These are phyloP conservation scores for Vigna angularis DNA, from an alignment of 306 rosid genomes.

Conservation along the genomic window DNA sequence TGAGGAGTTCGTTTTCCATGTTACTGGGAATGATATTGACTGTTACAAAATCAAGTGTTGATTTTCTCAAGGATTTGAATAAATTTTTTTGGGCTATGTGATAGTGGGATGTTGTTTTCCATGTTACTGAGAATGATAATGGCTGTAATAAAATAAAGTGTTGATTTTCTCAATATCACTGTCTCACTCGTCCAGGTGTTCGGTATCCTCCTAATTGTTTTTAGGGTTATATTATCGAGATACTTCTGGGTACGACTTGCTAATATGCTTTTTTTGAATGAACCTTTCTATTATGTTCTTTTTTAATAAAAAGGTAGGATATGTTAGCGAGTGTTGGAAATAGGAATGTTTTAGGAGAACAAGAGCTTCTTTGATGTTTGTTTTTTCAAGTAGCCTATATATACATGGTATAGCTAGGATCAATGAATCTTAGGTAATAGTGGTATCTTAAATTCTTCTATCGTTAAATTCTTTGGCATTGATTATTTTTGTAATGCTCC, in stretches of 20 bases:
- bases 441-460: background rate
- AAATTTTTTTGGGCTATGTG: background rate
- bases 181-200: background rate
- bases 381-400: background rate
- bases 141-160: slow-evolving; percentile 29
- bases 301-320: background rate
- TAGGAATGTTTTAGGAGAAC: background rate
- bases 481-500: background rate
- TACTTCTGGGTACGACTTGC: background rate
- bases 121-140: background rate
- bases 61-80: background rate
- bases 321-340: background rate
- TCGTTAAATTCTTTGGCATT: background rate
- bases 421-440: background rate
- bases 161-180: background rate
- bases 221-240: background rate
- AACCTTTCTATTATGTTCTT: slow-evolving; percentile 1
- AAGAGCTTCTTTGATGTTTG: background rate
- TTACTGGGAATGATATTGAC: slow-evolving; percentile 4
- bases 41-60: slow-evolving; percentile 29
- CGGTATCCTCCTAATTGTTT: background rate
- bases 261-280: background rate
- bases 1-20: background rate
- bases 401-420: background rate
- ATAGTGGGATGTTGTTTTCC: background rate